Evolutionary conservation across 2,329 filamentous ascomycete genomes (phyloP).

Genomic region (Dactylellina drechsleri): DNA sequence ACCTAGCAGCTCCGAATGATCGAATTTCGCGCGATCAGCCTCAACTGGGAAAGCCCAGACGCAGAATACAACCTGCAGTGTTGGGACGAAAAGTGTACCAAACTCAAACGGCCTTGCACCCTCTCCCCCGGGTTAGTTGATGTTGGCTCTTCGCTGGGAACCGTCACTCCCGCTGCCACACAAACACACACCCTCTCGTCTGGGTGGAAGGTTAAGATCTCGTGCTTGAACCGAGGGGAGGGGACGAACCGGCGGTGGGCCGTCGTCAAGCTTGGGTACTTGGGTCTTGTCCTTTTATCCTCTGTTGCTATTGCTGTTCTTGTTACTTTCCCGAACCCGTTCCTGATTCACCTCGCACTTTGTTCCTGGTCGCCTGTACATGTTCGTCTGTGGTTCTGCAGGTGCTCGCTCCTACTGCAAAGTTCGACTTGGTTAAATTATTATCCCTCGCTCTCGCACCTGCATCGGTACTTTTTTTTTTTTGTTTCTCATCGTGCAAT

Average conservation of each 20-base stretch:
- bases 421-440: conserved; percentile 8
- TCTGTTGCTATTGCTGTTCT: conserved; percentile 21
- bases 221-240: conserved; percentile 45
- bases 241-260: conserved; percentile 45
- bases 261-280: conserved; percentile 18
- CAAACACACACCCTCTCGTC: neutral
- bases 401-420: conserved; percentile 27
- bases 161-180: conserved; percentile 29
- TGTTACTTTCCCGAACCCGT: conserved; percentile 32
- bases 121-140: neutral
- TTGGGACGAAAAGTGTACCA: conserved; percentile 19
- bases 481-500: conserved; percentile 5
- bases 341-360: conserved; percentile 31
- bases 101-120: conserved; percentile 20
- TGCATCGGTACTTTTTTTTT: conserved; percentile 8
- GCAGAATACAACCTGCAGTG: conserved; percentile 29
- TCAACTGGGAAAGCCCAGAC: conserved; percentile 42
- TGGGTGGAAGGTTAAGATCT: conserved; percentile 14
- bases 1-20: neutral
- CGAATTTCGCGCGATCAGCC: conserved; percentile 20
- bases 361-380: conserved; percentile 42
- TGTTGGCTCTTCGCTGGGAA: conserved; percentile 12
- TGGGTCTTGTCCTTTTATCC: conserved; percentile 8
- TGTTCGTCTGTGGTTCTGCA: conserved; percentile 44
- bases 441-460: conserved; percentile 24